Evolutionary conservation across 2,329 filamentous ascomycete genomes (phyloP), one percentile per base, ranked within the genome.

Genomic region (Epichloe bromicola): DNA sequence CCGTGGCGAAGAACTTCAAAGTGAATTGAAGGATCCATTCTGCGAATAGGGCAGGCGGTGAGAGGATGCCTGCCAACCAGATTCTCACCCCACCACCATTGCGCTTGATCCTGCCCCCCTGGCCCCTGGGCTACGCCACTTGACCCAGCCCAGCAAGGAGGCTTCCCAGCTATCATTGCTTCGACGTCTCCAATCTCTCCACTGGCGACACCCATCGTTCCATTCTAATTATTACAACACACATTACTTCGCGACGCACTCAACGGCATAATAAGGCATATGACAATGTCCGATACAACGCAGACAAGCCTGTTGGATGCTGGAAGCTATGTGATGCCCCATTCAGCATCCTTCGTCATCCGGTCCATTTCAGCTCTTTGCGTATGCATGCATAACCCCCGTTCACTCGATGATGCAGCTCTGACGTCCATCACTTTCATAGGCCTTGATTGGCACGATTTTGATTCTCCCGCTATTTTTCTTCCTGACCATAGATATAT

Each of bases 401-500:
- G 34, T 26, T 44, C 30, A 37, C 43, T 49, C 49, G 39, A 49
- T 26, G 37, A 43, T 51, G 20, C 34, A 48, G 11, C 30, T 47
- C 52, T 54, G 30, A 52, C 43, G 44, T 55, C 48, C 36, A 34
- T 40, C 20, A 51, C 53, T 52, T 50, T 49, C 37, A 30, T 30
- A 75, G 72, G 63, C 71, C 48, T 63, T 63, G 3, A 63, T 76
- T 20, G 72, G 74, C 37, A 61, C 76, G 0, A 61, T 72, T 10
- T 69, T 76, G 42, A 65, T 72, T 41, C 53, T 74, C 0, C 76
- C 77, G 2, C 61, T 77, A 33, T 52, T 70, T 33, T 60, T 68
- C n/a, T 61, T 79, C 33, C 66, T 80, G 51, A 54, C 69, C 33
- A 70, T 77, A 56, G 77, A 80, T 58, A 59, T 80, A 46, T 60